Evolutionary conservation across 352 stramenopile species (phyloP), one percentile per base, ranked within the genome.

Genomic region (Globisporangium spiculum): DNA sequence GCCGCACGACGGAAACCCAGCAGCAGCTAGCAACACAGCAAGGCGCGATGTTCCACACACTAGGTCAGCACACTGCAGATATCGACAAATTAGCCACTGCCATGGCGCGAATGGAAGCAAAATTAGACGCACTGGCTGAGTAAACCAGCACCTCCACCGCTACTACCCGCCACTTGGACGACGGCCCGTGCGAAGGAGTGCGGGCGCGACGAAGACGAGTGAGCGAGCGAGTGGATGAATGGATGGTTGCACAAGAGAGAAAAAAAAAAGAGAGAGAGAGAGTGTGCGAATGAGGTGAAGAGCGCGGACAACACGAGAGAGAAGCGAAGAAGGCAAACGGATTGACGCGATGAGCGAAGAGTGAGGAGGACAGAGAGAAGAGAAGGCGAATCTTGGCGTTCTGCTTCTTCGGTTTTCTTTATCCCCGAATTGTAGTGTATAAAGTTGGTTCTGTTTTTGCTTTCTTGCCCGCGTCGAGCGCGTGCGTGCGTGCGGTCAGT

Each of bases 1-100:
- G 88, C 70, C 88, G 88, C 63, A 96, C 88, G 56, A 96, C 88
- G 62, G 88, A 96, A 73, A 96, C 88, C 34, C 88, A 96, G 80
- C 88, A 96, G 81, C 88, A 96, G 75, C 83, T 96, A 78, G 88
- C 88, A 80, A 94, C 88, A 83, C 88, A 96, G 69, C 88, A 96
- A 75, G 88, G 88, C 75, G 88, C 86, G 32, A 96, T 96, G 88
- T 96, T 96, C 75, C 88, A 96, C 75, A 94, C 86, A 88, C 77
- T 96, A 88, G 84, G 88, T 70, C 88, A 96, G 80, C 88, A 96
- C 75, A 96, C 88, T 65, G 83, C 83, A 72, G 84, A 96, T 73
- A 96, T 96, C 66, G 88, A 96, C 84, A 91, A 92, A 74, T 79
- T 96, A 68, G 82, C 88, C 68, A 87, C 72, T 24, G 88, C 88